phyloP scores from a whole-genome alignment of 2,329 filamentous ascomycete genomes.

The Pyricularia sp. region DNA sequence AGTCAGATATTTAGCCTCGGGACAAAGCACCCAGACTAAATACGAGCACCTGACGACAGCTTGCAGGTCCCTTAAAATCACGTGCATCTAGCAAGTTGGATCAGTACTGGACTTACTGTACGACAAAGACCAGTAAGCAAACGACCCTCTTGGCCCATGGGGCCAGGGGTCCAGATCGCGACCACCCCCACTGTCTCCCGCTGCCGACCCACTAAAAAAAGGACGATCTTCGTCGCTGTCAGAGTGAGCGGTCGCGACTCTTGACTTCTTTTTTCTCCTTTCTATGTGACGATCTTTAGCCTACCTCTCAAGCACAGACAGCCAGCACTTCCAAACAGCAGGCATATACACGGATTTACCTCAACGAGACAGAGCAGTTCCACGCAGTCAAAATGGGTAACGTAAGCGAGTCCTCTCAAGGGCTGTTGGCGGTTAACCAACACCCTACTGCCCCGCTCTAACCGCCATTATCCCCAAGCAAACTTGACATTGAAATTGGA shows the following conservation, averaged over 20 bases:
- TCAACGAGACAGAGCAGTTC: not conserved
- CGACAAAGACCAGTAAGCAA: not conserved
- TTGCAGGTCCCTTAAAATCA: not conserved
- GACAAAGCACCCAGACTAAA: not conserved
- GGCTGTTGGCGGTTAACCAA: not conserved
- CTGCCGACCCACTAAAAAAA: not conserved
- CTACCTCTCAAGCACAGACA: not conserved
- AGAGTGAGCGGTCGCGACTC: not conserved
- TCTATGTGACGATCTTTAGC: not conserved
- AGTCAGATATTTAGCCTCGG: not conserved
- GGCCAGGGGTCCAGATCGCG: not conserved
- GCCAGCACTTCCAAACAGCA: not conserved
- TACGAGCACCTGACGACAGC: not conserved
- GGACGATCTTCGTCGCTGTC: not conserved
- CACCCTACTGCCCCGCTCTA: not conserved
- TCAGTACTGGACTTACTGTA: too few relatives aligned
- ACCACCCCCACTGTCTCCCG: not conserved
- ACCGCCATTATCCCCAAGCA: not conserved
- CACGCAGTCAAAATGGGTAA: constrained; percentile 2
- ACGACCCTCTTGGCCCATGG: not conserved
- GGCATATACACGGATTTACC: not conserved
- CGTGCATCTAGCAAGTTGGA: not conserved
- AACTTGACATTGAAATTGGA: not conserved
- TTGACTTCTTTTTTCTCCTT: not conserved
- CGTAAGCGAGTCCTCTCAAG: not conserved